phyloP scores from a whole-genome alignment of 2,329 filamentous ascomycete genomes.

The Mycosphaerella arachidis region DNA sequence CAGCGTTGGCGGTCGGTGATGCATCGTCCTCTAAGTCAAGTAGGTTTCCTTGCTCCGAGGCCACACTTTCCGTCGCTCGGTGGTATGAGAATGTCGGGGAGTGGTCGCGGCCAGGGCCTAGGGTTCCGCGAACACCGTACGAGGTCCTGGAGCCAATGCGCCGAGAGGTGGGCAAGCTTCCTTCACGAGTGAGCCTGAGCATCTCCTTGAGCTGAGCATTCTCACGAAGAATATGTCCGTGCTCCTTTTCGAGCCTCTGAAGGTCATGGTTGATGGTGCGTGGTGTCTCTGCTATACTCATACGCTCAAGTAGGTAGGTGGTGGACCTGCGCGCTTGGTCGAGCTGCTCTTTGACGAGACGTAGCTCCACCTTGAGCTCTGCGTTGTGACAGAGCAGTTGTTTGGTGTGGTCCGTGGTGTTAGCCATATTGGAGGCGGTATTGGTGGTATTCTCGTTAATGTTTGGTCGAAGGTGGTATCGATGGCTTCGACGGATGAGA shows the following conservation, averaged over 20 bases:
- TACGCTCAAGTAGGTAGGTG: conserved; percentile 15
- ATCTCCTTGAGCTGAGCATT: conserved; percentile 3
- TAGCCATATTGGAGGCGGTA: background rate
- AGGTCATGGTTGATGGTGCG: background rate
- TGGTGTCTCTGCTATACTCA: conserved; percentile 1
- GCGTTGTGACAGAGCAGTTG: conserved; percentile 20
- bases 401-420: conserved; percentile 6
- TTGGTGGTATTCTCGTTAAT: background rate
- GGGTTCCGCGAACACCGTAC: background rate
- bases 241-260: conserved; percentile 3
- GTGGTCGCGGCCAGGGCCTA: background rate
- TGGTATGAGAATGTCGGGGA: background rate
- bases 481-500: too few relatives aligned
- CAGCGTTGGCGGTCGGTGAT: background rate
- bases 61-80: background rate
- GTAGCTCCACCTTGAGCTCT: conserved; percentile 26
- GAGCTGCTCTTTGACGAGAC: conserved; percentile 23
- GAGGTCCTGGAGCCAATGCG: background rate
- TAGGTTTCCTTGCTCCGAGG: background rate
- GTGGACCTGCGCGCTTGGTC: conserved; percentile 19
- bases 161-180: background rate
- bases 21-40: background rate
- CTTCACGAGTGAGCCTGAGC: background rate
- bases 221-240: conserved; percentile 7
- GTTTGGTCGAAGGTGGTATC: too few relatives aligned